Conservation (phyloP, 2,329 filamentous ascomycete species). For the Massarina eburnea region DNA sequence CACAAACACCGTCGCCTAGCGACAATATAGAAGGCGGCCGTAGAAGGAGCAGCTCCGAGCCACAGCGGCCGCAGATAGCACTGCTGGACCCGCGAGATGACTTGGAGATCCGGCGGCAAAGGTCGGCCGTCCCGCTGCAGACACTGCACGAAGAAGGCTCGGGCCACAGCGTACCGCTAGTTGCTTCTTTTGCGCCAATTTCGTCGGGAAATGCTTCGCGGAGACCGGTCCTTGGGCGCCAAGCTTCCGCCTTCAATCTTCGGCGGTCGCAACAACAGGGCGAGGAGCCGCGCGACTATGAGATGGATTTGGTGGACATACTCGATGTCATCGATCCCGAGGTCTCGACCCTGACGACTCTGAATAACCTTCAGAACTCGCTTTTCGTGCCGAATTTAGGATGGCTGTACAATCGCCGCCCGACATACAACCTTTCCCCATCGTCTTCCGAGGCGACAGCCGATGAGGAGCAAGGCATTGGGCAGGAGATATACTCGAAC, state of each 20-base stretch:
- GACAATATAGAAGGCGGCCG: conserved; percentile 19
- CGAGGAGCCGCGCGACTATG: conserved; percentile 50
- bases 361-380: conserved; percentile 92
- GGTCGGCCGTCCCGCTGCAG: conserved; percentile 31
- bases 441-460: conserved; percentile 36
- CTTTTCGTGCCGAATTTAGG: conserved; percentile 82
- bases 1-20: background rate
- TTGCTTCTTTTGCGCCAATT: conserved; percentile 16
- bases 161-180: conserved; percentile 7
- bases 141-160: conserved; percentile 35
- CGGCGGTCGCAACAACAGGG: conserved; percentile 7
- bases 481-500: conserved; percentile 6
- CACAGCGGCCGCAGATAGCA: conserved; percentile 28
- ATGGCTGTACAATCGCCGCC: conserved; percentile 70
- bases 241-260: conserved; percentile 30
- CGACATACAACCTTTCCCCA: conserved; percentile 72
- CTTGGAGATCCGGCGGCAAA: conserved; percentile 27
- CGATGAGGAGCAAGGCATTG: conserved; percentile 27
- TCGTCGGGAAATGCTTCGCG: conserved; percentile 12
- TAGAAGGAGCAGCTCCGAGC: conserved; percentile 36
- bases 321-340: conserved; percentile 78
- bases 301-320: conserved; percentile 64
- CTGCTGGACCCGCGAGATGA: conserved; percentile 23
- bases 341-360: conserved; percentile 76
- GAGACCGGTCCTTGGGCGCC: conserved; percentile 22